Percentiles rank a stretch among this genome's conserved stretches.
phyloP scores from a whole-genome alignment of 129 eudicot species.

The Dittrichia graveolens region DNA sequence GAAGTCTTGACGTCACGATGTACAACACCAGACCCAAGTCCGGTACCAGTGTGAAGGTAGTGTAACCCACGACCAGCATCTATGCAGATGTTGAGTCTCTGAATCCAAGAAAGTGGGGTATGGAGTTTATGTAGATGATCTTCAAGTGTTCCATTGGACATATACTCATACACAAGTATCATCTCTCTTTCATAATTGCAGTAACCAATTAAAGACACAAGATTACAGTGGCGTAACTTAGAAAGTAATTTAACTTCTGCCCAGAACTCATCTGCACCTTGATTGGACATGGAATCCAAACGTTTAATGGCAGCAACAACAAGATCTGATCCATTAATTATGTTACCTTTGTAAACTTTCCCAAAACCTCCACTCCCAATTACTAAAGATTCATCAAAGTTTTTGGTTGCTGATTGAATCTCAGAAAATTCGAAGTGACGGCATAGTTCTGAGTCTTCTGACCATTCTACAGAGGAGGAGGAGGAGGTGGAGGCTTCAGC shows the following conservation, averaged over 20 bases:
- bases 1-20: conserved; percentile 38
- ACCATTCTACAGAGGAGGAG: not conserved
- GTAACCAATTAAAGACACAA: conserved; percentile 35
- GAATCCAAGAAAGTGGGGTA: conserved; percentile 34
- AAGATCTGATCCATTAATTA: conserved; percentile 11
- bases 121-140: conserved; percentile 32
- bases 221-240: conserved; percentile 23
- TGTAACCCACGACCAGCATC: conserved; percentile 35
- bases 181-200: conserved; percentile 29
- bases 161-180: no score
- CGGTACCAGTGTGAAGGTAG: conserved; percentile 32
- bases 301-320: conserved; percentile 33
- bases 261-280: conserved; percentile 41
- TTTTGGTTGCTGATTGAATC: conserved; percentile 22
- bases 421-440: conserved; percentile 22
- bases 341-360: conserved; percentile 26
- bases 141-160: conserved; percentile 31
- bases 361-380: conserved; percentile 30
- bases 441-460: conserved; percentile 29
- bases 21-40: conserved; percentile 17
- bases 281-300: conserved; percentile 24
- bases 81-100: conserved; percentile 36
- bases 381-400: conserved; percentile 21
- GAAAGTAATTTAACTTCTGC: conserved; percentile 27
- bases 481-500: conserved; percentile 9